Conservation (phyloP, 108 stramenopile species). For the Bacterosira constricta region DNA sequence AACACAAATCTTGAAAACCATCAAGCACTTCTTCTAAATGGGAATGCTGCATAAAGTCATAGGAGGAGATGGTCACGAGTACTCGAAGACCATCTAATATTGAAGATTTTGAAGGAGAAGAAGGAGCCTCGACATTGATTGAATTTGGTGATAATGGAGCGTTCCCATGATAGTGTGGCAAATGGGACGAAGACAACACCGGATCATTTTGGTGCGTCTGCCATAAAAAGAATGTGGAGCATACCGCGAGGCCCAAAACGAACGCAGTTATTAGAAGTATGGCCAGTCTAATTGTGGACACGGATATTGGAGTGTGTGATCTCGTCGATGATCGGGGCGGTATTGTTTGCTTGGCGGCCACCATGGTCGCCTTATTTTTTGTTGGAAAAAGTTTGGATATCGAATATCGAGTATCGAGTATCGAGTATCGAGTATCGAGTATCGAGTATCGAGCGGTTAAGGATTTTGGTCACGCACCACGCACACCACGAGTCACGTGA, state of each 20-base stretch:
- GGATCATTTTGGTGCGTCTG: slow-evolving; percentile 29
- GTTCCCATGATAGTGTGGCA: neutral
- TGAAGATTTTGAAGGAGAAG: neutral
- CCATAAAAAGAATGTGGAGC: slow-evolving; percentile 39
- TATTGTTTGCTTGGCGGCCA: neutral
- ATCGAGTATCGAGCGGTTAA: too few species aligned
- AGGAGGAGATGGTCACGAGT: slow-evolving; percentile 80
- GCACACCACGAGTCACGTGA: too few species aligned
- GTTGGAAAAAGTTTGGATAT: neutral
- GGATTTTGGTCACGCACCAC: too few species aligned
- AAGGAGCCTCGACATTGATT: neutral
- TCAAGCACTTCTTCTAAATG: slow-evolving; percentile 87
- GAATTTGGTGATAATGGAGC: slow-evolving; percentile 1
- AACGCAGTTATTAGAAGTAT: slow-evolving; percentile 23
- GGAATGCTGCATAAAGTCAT: slow-evolving; percentile 79
- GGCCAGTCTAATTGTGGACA: slow-evolving; percentile 1
- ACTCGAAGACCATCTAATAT: slow-evolving; percentile 55
- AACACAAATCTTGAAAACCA: slow-evolving; percentile 74
- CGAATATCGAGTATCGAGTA: neutral
- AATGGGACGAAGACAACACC: neutral
- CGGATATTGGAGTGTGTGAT: neutral
- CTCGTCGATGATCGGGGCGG: neutral
- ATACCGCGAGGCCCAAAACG: slow-evolving; percentile 26
- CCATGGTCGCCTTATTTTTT: too few species aligned
- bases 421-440: too few species aligned